Percentiles rank a stretch among this genome's conserved stretches.
These are phyloP conservation scores for Liquidambar formosana DNA, from an alignment of 164 flowering plant species.

Conservation along the genomic window DNA sequence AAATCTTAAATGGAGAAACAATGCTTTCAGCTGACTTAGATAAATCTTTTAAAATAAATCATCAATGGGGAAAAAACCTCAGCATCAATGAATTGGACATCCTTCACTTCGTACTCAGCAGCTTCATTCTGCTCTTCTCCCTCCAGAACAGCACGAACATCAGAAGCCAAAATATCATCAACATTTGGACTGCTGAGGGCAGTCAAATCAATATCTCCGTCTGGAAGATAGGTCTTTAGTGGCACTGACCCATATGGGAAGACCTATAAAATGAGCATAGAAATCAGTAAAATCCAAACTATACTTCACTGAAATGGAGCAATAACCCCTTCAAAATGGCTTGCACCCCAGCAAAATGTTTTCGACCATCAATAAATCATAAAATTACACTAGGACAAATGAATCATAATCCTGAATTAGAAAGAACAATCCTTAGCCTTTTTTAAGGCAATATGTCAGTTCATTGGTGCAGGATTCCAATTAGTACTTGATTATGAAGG, in stretches of 20 bases:
- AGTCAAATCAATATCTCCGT: slow-evolving; percentile 59
- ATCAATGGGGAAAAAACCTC: slow-evolving; percentile 30
- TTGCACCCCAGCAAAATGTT: neutral
- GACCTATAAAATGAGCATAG: slow-evolving; percentile 27
- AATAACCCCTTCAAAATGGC: neutral
- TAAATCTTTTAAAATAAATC: neutral
- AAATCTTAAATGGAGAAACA: neutral
- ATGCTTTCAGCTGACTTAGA: neutral
- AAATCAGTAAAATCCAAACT: neutral
- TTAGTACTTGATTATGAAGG: no score
- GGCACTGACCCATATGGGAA: slow-evolving; percentile 58
- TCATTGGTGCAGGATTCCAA: no score
- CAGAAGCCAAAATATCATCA: slow-evolving; percentile 34
- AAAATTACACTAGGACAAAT: no score
- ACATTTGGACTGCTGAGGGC: slow-evolving; percentile 23
- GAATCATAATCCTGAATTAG: no score
- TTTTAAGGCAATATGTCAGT: no score
- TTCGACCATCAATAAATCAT: no score
- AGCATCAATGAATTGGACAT: slow-evolving; percentile 43
- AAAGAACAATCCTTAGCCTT: no score
- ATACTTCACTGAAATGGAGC: neutral
- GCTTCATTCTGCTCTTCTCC: slow-evolving; percentile 21
- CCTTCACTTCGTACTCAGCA: slow-evolving; percentile 36
- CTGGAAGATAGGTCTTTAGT: slow-evolving; percentile 48
- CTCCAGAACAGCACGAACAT: slow-evolving; percentile 29